Evolutionary conservation across 2,329 filamentous ascomycete genomes (phyloP), one percentile per base, ranked within the genome.

Genomic region (Colletotrichum acutatum): DNA sequence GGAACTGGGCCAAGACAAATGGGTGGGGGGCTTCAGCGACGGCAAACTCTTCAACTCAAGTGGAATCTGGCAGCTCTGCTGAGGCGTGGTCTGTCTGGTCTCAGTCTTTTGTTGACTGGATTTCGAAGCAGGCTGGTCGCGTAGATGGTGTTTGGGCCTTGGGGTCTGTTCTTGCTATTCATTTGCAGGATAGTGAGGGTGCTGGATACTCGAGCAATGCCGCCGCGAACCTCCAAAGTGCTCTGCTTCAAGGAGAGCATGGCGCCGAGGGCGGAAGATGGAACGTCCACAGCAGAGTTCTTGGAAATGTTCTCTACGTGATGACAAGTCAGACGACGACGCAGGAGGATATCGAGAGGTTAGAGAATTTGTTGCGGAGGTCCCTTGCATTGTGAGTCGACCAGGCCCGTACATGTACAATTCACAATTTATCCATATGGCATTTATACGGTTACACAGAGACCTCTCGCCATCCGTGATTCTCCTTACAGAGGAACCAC

Each of bases 121-220:
- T 95, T 2, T 95, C 93, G 5, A 83, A 76, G 19, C 78, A 86
- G 24, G 85, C 85, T 2, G 74, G 82, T 0, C 81, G 84, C 0
- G 90, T 97, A 0, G 85, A 90, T 3, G 90, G 91, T 8, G 90
- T 93, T 0, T 93, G 94, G 84, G 92, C 94, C 0, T 83, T 97
- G 1, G 94, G 94, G 0, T 93, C 90, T 2, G 92, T 97, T 1
- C 84, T 97, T 12, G 92, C 92, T 0, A 91, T 97, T 49, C 86
- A 85, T 30, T 77, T 90, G 66, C 78, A 80, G 4, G 84, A 85
- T 14, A 78, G 81, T 1, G 81, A 82, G 9, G 84, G 82, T 3
- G 75, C 81, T 0, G 86, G 87, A 0, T 89, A 89, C 75, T 85
- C 82, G 70, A 88, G 86, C 74, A 83, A 81, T 14, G 86, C 84